Evolutionary conservation across 176 grass and related monocot species (phyloP).

Genomic region (Stipa capillata): DNA sequence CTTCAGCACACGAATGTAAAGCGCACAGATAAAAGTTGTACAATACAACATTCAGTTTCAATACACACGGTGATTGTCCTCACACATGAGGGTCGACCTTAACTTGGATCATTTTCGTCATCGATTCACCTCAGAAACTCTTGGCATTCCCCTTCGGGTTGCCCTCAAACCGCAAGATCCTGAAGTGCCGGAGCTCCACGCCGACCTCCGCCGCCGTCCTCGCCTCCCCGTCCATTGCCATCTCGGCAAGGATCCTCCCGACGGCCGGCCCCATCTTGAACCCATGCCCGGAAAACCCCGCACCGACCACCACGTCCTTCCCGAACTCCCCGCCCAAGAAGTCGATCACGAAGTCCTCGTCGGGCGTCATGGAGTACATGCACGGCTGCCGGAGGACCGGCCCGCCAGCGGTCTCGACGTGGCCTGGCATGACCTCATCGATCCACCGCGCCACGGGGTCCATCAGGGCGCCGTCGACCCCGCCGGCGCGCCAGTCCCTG

Average conservation of each 20-base stretch:
- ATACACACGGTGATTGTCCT: too few species aligned
- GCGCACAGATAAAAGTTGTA: background rate
- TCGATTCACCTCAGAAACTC: conserved; percentile 9
- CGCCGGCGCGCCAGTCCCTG: conserved; percentile 46
- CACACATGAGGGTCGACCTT: too few species aligned
- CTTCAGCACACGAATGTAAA: background rate
- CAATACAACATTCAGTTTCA: background rate
- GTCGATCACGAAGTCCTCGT: conserved; percentile 76
- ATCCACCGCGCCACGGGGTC: conserved; percentile 52
- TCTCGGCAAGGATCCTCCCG: conserved; percentile 60
- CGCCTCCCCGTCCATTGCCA: conserved; percentile 55
- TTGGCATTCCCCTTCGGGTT: conserved; percentile 43
- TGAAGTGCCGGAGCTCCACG: conserved; percentile 29
- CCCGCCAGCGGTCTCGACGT: conserved; percentile 39
- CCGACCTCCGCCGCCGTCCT: conserved; percentile 22
- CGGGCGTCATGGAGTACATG: conserved; percentile 89
- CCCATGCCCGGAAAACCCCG: conserved; percentile 79
- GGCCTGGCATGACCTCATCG: conserved; percentile 28
- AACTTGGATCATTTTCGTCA: too few species aligned
- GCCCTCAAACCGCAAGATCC: conserved; percentile 37
- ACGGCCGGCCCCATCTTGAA: conserved; percentile 75
- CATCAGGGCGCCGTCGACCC: background rate
- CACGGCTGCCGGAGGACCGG: conserved; percentile 63
- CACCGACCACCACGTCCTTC: conserved; percentile 70
- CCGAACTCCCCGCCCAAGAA: conserved; percentile 76